A percentile compares a stretch with the other conserved stretches of the same genome.
Evolutionary conservation across 140 eudicot species (phyloP).

Genomic region (Senecio squalidus): DNA sequence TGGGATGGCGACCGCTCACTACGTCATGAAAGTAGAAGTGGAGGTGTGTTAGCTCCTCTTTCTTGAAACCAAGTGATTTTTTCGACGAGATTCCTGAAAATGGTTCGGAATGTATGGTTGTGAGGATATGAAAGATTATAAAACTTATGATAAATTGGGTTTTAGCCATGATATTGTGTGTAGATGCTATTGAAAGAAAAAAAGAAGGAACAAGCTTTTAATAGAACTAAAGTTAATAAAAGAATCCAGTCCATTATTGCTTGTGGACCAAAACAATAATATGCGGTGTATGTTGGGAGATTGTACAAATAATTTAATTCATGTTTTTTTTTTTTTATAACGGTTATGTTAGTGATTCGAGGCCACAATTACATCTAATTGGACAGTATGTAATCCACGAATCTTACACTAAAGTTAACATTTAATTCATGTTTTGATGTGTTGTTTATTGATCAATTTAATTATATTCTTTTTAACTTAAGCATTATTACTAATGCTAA

Average conservation of each 20-base stretch:
- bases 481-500: too few relatives aligned
- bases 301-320: too few relatives aligned
- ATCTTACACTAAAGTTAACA: too few relatives aligned
- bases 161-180: slow-evolving; percentile 16
- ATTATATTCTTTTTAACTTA: too few relatives aligned
- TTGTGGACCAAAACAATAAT: neutral
- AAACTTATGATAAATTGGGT: neutral
- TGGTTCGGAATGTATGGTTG: slow-evolving; percentile 14
- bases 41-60: slow-evolving; percentile 39
- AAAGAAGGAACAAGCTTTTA: neutral
- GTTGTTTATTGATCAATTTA: too few relatives aligned
- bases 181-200: neutral
- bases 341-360: too few relatives aligned
- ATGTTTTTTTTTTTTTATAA: too few relatives aligned
- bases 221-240: neutral
- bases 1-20: slow-evolving; percentile 19
- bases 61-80: slow-evolving; percentile 21
- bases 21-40: slow-evolving; percentile 50
- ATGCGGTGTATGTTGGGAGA: too few relatives aligned
- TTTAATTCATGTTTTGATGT: too few relatives aligned
- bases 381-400: too few relatives aligned
- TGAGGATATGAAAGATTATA: slow-evolving; percentile 1
- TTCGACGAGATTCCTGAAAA: slow-evolving; percentile 12
- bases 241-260: neutral
- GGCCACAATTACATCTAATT: too few relatives aligned